Conservation (phyloP, 2,329 filamentous ascomycete genomes). For the Colletotrichum lupini region DNA sequence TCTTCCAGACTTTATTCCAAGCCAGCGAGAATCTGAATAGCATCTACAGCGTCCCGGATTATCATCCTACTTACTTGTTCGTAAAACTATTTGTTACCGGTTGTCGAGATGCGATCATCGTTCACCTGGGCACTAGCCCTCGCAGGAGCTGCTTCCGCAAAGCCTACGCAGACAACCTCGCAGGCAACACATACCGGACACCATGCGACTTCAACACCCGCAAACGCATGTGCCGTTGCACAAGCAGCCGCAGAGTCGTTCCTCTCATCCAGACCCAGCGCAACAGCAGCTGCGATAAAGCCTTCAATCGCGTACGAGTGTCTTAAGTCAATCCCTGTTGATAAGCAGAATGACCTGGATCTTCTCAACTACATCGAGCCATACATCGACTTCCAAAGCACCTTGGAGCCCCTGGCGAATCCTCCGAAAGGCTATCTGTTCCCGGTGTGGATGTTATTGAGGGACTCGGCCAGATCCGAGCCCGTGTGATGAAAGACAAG, state of each 20-base stretch:
- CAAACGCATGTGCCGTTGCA: conserved; percentile 5
- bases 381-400: conserved; percentile 35
- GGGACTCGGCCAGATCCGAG: conserved; percentile 34
- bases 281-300: neutral
- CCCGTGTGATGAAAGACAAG: conserved; percentile 27
- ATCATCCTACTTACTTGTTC: neutral
- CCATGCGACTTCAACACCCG: neutral
- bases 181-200: neutral
- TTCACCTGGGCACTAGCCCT: conserved; percentile 11
- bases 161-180: neutral
- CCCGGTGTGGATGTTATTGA: conserved; percentile 35
- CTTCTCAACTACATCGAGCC: conserved; percentile 38
- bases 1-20: neutral
- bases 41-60: neutral
- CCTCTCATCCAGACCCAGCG: neutral
- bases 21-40: neutral
- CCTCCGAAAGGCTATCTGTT: conserved; percentile 37
- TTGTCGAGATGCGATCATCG: conserved; percentile 2
- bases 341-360: conserved; percentile 21
- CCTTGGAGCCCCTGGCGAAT: conserved; percentile 32
- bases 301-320: conserved; percentile 31
- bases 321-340: conserved; percentile 29
- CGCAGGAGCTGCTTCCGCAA: neutral
- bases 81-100: neutral
- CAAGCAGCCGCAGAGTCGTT: conserved; percentile 5